These are phyloP conservation scores for Knufia petricola DNA, from an alignment of 2,329 filamentous ascomycete species.

Conservation along the genomic window DNA sequence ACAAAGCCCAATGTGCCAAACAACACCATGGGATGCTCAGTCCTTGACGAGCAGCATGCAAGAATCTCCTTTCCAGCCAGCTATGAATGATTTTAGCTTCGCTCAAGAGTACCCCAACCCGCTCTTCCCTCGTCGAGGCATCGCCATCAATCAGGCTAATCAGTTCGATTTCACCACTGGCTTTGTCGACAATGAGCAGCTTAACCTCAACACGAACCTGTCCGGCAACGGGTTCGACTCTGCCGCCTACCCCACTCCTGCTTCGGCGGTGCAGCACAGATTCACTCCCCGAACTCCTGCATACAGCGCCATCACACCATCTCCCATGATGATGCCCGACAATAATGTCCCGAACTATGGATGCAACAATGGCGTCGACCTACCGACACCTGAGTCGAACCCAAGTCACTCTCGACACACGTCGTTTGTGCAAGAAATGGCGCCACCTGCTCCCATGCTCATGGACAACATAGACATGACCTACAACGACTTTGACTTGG, in stretches of 20 bases:
- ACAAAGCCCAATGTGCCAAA: constrained; percentile 22
- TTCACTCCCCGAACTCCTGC: constrained; percentile 21
- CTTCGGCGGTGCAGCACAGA: constrained; percentile 13
- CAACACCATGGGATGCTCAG: constrained; percentile 16
- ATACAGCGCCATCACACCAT: constrained; percentile 23
- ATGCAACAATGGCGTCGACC: constrained; percentile 13
- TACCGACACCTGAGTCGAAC: constrained; percentile 22
- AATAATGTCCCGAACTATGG: constrained; percentile 14
- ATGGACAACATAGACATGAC: constrained; percentile 7
- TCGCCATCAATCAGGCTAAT: constrained; percentile 9
- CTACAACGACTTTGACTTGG: background rate
- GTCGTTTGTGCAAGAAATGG: constrained; percentile 17
- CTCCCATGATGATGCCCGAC: constrained; percentile 15
- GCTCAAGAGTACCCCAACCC: constrained; percentile 17
- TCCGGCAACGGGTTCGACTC: constrained; percentile 15
- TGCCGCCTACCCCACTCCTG: constrained; percentile 13
- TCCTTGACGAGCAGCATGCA: constrained; percentile 21
- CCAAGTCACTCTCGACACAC: constrained; percentile 21
- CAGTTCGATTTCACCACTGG: constrained; percentile 17
- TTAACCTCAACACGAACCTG: constrained; percentile 9
- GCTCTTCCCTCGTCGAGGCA: constrained; percentile 17
- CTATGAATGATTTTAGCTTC: constrained; percentile 16
- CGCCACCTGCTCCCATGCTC: constrained; percentile 4
- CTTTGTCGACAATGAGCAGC: constrained; percentile 7
- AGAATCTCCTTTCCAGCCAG: constrained; percentile 20